Evolutionary conservation across 306 rosid genomes (phyloP).

Genomic region (Luffa acutangula): DNA sequence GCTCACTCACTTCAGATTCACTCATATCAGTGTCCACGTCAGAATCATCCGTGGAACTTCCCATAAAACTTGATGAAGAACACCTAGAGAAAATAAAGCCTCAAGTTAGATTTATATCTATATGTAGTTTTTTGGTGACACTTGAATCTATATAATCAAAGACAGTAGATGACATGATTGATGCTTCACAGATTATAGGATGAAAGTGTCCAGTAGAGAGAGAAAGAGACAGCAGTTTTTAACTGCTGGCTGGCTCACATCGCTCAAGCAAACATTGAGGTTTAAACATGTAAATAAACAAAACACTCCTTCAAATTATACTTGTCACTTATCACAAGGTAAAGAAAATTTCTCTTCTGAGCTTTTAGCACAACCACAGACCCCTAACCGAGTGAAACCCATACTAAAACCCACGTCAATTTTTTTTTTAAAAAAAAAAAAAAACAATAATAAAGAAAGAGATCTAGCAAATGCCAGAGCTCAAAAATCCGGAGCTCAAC

Average conservation of each 20-base stretch:
- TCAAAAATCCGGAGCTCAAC: background rate
- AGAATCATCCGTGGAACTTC: slow-evolving; percentile 29
- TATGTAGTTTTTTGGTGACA: background rate
- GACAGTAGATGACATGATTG: background rate
- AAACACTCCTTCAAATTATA: background rate
- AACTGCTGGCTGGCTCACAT: background rate
- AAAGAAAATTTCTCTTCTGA: background rate
- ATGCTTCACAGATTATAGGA: background rate
- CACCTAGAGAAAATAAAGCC: slow-evolving; percentile 6
- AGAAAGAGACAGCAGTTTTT: background rate
- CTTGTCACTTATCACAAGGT: background rate
- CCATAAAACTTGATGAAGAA: slow-evolving; percentile 21
- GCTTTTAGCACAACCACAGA: background rate
- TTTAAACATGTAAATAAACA: background rate
- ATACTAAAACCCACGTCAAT: background rate
- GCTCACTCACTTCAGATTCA: slow-evolving; percentile 49
- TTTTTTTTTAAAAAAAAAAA: background rate
- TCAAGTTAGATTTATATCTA: background rate
- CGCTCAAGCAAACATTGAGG: background rate
- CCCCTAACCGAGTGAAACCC: background rate
- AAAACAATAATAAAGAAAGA: background rate
- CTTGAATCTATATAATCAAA: background rate
- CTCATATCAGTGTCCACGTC: slow-evolving; percentile 40
- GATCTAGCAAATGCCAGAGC: background rate
- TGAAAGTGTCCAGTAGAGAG: background rate